phyloP scores from a whole-genome alignment of 805 yeast species.

The Candida pseudofarinosa region DNA sequence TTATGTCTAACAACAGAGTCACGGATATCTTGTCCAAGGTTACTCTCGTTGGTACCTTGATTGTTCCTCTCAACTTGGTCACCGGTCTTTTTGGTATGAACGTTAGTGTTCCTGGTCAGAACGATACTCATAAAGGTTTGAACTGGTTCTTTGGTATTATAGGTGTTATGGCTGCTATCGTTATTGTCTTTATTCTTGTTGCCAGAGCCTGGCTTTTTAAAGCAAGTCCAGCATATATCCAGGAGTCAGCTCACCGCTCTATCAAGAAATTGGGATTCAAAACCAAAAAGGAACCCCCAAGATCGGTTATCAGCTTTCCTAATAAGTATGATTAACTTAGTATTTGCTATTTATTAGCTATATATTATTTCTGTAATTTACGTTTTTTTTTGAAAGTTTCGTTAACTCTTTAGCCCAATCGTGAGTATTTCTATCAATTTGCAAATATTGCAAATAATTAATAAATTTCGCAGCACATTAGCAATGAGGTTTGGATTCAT shows the following conservation, averaged over 20 bases:
- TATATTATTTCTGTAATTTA: too few relatives aligned
- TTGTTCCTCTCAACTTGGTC: conserved; percentile 84
- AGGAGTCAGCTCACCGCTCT: conserved; percentile 16
- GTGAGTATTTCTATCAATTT: too few relatives aligned
- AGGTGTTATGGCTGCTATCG: conserved; percentile 23
- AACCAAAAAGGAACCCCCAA: conserved; percentile 28
- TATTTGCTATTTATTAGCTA: not conserved
- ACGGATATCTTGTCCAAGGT: conserved; percentile 87
- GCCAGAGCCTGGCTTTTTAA: conserved; percentile 20
- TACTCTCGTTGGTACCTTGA: conserved; percentile 82
- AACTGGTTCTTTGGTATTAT: conserved; percentile 29
- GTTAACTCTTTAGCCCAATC: too few relatives aligned
- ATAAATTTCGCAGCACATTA: too few relatives aligned
- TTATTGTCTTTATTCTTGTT: conserved; percentile 10
- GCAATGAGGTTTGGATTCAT: too few relatives aligned
- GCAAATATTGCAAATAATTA: too few relatives aligned
- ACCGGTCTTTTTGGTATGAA: conserved; percentile 97
- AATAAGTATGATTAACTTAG: conserved; percentile 27
- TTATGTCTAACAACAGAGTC: conserved; percentile 77
- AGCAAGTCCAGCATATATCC: conserved; percentile 3
- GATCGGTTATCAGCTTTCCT: conserved; percentile 37
- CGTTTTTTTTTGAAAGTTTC: too few relatives aligned
- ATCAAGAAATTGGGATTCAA: conserved; percentile 25
- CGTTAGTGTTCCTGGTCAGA: conserved; percentile 76
- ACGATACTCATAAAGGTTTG: conserved; percentile 21